Evolutionary conservation across 352 stramenopile genomes (phyloP).

Genomic region (Globisporangium barbulae): DNA sequence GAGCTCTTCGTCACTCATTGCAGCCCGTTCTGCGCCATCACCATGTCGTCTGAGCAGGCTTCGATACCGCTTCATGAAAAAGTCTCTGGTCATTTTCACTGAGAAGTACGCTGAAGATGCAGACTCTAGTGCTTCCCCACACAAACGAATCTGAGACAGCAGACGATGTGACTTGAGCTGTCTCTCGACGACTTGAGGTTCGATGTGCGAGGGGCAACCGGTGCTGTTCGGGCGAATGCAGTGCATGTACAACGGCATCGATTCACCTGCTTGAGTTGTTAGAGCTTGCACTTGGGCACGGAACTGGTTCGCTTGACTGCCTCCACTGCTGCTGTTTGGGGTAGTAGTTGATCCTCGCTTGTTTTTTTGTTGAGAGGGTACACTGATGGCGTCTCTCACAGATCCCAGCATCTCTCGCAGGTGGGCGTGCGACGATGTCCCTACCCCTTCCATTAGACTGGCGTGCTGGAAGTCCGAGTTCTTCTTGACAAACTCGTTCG

Average conservation of each 20-base stretch:
- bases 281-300: slow-evolving; percentile 34
- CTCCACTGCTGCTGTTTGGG: neutral
- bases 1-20: slow-evolving; percentile 17
- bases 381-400: neutral
- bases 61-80: slow-evolving; percentile 28
- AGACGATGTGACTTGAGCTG: slow-evolving; percentile 38
- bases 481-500: slow-evolving; percentile 63
- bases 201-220: slow-evolving; percentile 26
- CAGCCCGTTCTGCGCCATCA: neutral
- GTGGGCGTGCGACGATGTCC: slow-evolving; percentile 22
- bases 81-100: slow-evolving; percentile 22
- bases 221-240: slow-evolving; percentile 40
- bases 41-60: slow-evolving; percentile 17
- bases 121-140: slow-evolving; percentile 7
- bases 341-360: neutral
- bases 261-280: slow-evolving; percentile 10
- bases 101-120: slow-evolving; percentile 20
- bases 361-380: slow-evolving; percentile 4
- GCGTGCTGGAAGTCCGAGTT: slow-evolving; percentile 57
- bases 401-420: slow-evolving; percentile 29
- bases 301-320: slow-evolving; percentile 37
- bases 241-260: slow-evolving; percentile 51
- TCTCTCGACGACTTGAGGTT: slow-evolving; percentile 24
- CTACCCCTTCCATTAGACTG: slow-evolving; percentile 32
- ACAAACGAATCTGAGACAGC: slow-evolving; percentile 28